A percentile compares a stretch with the other conserved stretches of the same genome.
phyloP scores from a whole-genome alignment of 2,329 filamentous ascomycete species.

The Gaeumannomyces sp. region DNA sequence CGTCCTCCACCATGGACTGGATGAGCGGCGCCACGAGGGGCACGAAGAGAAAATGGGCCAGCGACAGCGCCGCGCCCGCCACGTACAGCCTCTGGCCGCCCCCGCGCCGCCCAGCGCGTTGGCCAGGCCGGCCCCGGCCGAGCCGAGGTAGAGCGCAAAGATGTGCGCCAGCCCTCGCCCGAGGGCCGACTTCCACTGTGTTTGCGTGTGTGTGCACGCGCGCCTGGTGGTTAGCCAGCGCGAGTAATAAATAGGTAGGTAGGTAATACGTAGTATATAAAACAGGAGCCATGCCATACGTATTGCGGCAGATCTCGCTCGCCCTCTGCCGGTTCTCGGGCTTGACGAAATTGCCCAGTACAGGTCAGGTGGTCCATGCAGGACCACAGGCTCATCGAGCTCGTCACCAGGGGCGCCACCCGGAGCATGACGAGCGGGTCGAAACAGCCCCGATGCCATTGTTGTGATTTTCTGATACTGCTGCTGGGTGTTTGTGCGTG shows the following conservation, averaged over 20 bases:
- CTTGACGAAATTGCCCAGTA: slow-evolving; percentile 15
- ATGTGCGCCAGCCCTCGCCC: slow-evolving; percentile 17
- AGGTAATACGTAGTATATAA: too few species aligned
- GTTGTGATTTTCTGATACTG: too few species aligned
- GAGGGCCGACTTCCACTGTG: slow-evolving; percentile 20
- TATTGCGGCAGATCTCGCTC: slow-evolving; percentile 20
- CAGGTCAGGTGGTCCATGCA: slow-evolving; percentile 19
- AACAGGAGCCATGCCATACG: too few species aligned
- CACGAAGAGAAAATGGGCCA: slow-evolving; percentile 26
- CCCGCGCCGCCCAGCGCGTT: slow-evolving; percentile 19
- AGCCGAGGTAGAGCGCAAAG: slow-evolving; percentile 21
- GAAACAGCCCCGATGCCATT: too few species aligned
- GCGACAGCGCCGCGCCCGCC: slow-evolving; percentile 22
- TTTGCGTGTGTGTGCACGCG: too few species aligned
- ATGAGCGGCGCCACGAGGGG: slow-evolving; percentile 24
- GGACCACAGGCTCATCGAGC: slow-evolving; percentile 23
- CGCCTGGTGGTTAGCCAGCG: not conserved
- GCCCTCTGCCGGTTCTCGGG: slow-evolving; percentile 9
- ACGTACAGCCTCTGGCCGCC: slow-evolving; percentile 22
- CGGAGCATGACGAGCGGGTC: too few species aligned
- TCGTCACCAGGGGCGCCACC: slow-evolving; percentile 24
- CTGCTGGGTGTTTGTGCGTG: not conserved
- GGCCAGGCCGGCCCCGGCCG: slow-evolving; percentile 20
- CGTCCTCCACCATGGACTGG: slow-evolving; percentile 20
- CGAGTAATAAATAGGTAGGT: too few species aligned